Base-by-base conservation (phyloP, 306 rosid species). In the Quercus aquifolioides region DNA sequence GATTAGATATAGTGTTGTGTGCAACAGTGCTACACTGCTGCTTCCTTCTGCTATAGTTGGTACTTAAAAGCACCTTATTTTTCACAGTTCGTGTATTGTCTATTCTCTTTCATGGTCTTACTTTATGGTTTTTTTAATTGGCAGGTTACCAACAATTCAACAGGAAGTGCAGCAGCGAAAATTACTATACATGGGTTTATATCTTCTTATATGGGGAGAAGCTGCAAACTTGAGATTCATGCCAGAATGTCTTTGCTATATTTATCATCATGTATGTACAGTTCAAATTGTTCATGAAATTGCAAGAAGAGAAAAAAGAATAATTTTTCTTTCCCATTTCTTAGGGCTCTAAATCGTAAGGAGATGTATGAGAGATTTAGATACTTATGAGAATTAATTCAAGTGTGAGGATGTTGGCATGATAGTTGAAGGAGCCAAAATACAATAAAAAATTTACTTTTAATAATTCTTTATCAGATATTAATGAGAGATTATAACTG, bases 161-260 rank as follows among this genome's bases (percentile, higher is more conserved):
- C 97, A 92, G 90, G 98, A 95, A 86, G 90, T 95, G 82, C 96
- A 95, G 86, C 99, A 95, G 83, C 92, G 96, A 78, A 85, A 92
- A 80, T 84, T 95, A 78, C 88, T 95, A 23, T 95, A 92, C 79
- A 92, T 95, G 96, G 97, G 98, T 28, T 86, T 95, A 74, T 95
- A 95, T 89, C 99, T 95, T 85, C 98, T 95, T 71, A 95, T 95
- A 76, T 95, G 98, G 99, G 98, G 99, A 71, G 99, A 95, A 87
- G 99, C 99, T 86, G 99, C 99, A 78, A 95, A 95, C 80, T 85
- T 95, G 87, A 90, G 98, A 84, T 95, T 95, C 89, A 95, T 95
- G 99, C 99, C 99, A 55, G 99, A 95, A 84, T 95, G 99, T 84
- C 99, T 95, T 80, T 95, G 99, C 88, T 95, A 86, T 81, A 92